These are phyloP conservation scores for Sinapis alba DNA, from an alignment of 441 rosid species.

Conservation along the genomic window DNA sequence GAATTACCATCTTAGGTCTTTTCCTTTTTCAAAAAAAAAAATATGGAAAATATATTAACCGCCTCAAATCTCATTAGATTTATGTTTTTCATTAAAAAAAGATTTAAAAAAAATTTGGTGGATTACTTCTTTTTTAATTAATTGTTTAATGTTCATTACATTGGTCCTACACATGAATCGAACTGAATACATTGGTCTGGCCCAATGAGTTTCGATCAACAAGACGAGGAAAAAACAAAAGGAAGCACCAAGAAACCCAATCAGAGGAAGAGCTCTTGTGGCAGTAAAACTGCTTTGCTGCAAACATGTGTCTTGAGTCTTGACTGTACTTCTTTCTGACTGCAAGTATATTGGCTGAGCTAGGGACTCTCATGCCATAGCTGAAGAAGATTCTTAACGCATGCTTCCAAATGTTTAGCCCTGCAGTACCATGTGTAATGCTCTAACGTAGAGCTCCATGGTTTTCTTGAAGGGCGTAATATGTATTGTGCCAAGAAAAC, in stretches of 20 bases:
- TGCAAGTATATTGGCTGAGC: conserved; percentile 64
- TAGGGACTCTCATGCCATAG: conserved; percentile 53
- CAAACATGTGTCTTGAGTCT: conserved; percentile 84
- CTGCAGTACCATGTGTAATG: conserved; percentile 84
- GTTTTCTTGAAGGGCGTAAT: conserved; percentile 65
- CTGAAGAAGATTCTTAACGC: conserved; percentile 74
- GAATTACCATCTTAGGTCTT: not conserved
- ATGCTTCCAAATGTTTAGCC: conserved; percentile 62
- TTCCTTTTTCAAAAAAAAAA: not conserved
- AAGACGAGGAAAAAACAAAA: not conserved
- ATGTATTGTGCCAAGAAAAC: conserved; percentile 54
- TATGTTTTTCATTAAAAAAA: too few relatives aligned
- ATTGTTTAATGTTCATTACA: not conserved
- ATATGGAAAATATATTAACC: not conserved
- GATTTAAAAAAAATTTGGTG: too few relatives aligned
- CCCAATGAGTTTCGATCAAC: conserved; percentile 6
- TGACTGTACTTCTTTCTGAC: conserved; percentile 87
- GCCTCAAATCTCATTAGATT: not conserved
- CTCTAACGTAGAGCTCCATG: conserved; percentile 83
- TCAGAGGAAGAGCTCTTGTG: conserved; percentile 58
- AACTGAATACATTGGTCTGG: conserved; percentile 6
- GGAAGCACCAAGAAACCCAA: conserved; percentile 10
- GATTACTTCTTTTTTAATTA: not conserved
- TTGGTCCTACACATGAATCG: not conserved
- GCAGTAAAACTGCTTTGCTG: conserved; percentile 67